Evolutionary conservation across 2,329 filamentous ascomycete species (phyloP).

Genomic region (Ceratocystis lukuohia): DNA sequence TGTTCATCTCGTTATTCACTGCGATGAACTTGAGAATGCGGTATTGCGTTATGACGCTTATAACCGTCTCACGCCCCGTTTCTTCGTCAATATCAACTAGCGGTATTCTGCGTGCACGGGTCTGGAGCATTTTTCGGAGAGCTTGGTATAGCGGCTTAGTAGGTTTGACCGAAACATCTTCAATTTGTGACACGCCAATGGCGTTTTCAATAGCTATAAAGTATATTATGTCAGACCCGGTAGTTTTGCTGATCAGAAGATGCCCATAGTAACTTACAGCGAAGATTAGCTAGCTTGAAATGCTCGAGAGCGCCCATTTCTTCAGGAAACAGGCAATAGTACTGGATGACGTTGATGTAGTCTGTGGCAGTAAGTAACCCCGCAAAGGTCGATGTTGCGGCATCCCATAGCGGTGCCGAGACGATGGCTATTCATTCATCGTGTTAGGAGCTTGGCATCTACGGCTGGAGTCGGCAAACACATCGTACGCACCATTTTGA

Average conservation of each 20-base stretch:
- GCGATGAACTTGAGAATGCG: slow-evolving; percentile 97
- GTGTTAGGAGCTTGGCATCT: neutral
- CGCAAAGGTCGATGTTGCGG: slow-evolving; percentile 79
- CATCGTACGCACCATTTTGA: slow-evolving; percentile 59
- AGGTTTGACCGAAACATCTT: slow-evolving; percentile 92
- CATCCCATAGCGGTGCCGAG: slow-evolving; percentile 94
- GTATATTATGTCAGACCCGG: neutral
- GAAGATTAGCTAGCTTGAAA: slow-evolving; percentile 79
- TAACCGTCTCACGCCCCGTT: slow-evolving; percentile 79
- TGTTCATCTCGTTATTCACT: slow-evolving; percentile 77
- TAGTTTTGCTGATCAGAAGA: neutral
- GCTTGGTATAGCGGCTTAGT: slow-evolving; percentile 86
- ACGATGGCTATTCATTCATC: slow-evolving; percentile 61
- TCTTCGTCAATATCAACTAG: slow-evolving; percentile 90
- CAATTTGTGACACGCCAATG: slow-evolving; percentile 77
- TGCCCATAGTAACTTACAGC: slow-evolving; percentile 46
- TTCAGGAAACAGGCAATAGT: slow-evolving; percentile 95
- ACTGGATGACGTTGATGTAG: slow-evolving; percentile 97
- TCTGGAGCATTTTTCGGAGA: slow-evolving; percentile 85
- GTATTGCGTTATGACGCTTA: slow-evolving; percentile 96
- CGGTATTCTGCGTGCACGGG: slow-evolving; percentile 82
- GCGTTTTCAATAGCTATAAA: slow-evolving; percentile 79
- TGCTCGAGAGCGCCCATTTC: slow-evolving; percentile 82
- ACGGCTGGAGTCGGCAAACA: neutral
- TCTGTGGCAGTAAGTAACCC: slow-evolving; percentile 90